Conservation (phyloP, 495 filamentous ascomycete species). For the Tuber melanosporum region DNA sequence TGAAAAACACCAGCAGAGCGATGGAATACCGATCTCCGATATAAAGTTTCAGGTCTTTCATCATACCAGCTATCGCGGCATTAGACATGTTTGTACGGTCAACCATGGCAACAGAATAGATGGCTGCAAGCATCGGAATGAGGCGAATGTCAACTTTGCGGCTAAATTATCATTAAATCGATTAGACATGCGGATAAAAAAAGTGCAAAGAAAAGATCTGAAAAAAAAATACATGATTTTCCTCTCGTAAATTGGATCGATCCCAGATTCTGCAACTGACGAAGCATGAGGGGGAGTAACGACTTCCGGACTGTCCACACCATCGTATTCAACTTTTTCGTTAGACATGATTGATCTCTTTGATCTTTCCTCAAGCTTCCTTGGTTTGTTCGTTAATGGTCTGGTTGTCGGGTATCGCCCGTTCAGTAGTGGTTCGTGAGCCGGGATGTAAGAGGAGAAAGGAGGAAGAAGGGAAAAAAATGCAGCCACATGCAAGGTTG, state of each 20-base stretch:
- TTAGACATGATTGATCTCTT: conserved; percentile 12
- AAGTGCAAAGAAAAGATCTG: too few species aligned
- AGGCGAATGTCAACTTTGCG: conserved; percentile 36
- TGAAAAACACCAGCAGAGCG: conserved; percentile 46
- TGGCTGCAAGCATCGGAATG: conserved; percentile 34
- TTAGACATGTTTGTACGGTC: conserved; percentile 49
- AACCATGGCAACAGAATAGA: conserved; percentile 37
- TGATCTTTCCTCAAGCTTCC: background rate
- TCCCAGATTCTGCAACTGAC: conserved; percentile 21
- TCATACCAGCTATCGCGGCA: conserved; percentile 53
- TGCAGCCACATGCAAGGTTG: background rate
- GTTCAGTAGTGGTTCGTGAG: background rate
- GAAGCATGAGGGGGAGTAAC: conserved; percentile 6
- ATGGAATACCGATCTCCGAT: conserved; percentile 31
- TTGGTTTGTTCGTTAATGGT: background rate
- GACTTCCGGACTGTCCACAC: background rate
- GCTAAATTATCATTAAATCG: conserved; percentile 4
- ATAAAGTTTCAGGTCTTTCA: conserved; percentile 46
- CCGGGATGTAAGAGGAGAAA: background rate
- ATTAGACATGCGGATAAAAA: conserved; percentile 9
- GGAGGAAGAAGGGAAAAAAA: background rate
- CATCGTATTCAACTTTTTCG: conserved; percentile 15
- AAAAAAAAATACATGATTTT: conserved; percentile 35
- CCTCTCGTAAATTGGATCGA: conserved; percentile 35
- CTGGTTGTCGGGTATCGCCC: background rate